phyloP scores from a whole-genome alignment of 2,329 filamentous ascomycete genomes.

The Thermomyces lanuginosus region DNA sequence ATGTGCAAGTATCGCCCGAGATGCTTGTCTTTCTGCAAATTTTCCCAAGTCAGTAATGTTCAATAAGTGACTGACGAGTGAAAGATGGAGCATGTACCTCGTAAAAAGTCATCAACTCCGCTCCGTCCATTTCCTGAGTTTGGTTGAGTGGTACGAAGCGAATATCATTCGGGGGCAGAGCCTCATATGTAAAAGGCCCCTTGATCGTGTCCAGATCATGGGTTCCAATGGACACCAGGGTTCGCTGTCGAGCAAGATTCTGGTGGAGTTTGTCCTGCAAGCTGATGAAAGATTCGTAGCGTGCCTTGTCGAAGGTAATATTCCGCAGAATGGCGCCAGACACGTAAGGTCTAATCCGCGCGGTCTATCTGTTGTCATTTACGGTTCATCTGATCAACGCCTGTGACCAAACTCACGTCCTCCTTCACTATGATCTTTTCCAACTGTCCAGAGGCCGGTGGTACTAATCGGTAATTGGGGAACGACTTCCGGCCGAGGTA shows the following conservation, averaged over 20 bases:
- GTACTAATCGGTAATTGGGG: conserved; percentile 63
- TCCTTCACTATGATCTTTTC: conserved; percentile 67
- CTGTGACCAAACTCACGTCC: conserved; percentile 28
- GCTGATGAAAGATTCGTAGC: conserved; percentile 93
- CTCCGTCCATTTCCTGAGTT: conserved; percentile 68
- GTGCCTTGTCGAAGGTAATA: conserved; percentile 76
- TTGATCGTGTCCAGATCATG: conserved; percentile 88
- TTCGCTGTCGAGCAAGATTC: conserved; percentile 83
- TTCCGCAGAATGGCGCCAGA: conserved; percentile 79
- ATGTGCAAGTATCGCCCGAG: conserved; percentile 83
- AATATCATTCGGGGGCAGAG: conserved; percentile 78
- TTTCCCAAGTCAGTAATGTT: background rate
- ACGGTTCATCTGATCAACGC: conserved; percentile 1
- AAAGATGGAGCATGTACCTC: conserved; percentile 34
- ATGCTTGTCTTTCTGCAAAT: conserved; percentile 63
- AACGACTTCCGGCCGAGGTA: conserved; percentile 63
- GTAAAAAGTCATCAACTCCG: conserved; percentile 86
- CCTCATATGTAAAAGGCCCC: conserved; percentile 94
- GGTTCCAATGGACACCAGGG: conserved; percentile 90
- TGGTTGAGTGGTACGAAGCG: conserved; percentile 85
- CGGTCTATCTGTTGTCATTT: conserved; percentile 35
- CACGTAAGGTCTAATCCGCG: conserved; percentile 68
- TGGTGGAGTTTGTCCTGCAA: conserved; percentile 97
- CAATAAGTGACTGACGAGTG: background rate
- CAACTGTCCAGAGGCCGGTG: conserved; percentile 55